These are phyloP conservation scores for Tolypocladium ovalisporum DNA, from an alignment of 2,329 filamentous ascomycete species.

Conservation along the genomic window DNA sequence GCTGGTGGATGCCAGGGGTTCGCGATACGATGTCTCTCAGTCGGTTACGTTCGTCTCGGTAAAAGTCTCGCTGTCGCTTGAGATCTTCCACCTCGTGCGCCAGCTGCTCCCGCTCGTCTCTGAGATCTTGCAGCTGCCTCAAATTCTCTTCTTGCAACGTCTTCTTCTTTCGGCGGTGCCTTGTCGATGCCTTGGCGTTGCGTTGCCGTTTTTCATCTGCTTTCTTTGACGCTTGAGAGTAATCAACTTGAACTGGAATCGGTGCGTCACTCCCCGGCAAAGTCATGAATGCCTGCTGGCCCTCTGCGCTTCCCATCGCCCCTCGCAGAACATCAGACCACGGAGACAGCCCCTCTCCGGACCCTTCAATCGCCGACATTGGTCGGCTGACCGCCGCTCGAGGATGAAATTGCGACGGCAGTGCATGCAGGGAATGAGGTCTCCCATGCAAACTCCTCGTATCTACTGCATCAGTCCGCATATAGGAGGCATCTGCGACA, in stretches of 20 bases:
- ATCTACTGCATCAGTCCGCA: slow-evolving; percentile 11
- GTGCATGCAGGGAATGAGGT: slow-evolving; percentile 5
- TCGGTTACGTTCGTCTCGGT: slow-evolving; percentile 61
- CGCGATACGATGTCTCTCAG: slow-evolving; percentile 55
- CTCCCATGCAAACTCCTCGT: slow-evolving; percentile 10
- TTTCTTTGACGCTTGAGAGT: slow-evolving; percentile 69
- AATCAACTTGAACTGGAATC: slow-evolving; percentile 60
- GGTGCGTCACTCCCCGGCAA: slow-evolving; percentile 25
- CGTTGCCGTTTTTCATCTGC: slow-evolving; percentile 78
- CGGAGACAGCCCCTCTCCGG: slow-evolving; percentile 11
- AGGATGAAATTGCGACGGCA: slow-evolving; percentile 11
- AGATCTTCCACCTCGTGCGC: slow-evolving; percentile 39
- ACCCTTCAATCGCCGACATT: slow-evolving; percentile 9
- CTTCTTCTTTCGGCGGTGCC: slow-evolving; percentile 73
- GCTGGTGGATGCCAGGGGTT: slow-evolving; percentile 43
- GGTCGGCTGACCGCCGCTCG: slow-evolving; percentile 10
- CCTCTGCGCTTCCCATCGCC: slow-evolving; percentile 16
- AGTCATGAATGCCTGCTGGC: slow-evolving; percentile 27
- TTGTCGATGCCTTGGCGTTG: slow-evolving; percentile 75
- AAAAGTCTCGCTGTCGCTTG: slow-evolving; percentile 59
- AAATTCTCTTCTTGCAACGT: slow-evolving; percentile 68
- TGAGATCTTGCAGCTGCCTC: slow-evolving; percentile 56
- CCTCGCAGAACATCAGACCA: slow-evolving; percentile 22
- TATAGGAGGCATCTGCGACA: slow-evolving; percentile 11
- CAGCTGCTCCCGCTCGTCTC: slow-evolving; percentile 57